These are phyloP conservation scores for Trichothecium roseum DNA, from an alignment of 2,329 filamentous ascomycete species.

Conservation along the genomic window DNA sequence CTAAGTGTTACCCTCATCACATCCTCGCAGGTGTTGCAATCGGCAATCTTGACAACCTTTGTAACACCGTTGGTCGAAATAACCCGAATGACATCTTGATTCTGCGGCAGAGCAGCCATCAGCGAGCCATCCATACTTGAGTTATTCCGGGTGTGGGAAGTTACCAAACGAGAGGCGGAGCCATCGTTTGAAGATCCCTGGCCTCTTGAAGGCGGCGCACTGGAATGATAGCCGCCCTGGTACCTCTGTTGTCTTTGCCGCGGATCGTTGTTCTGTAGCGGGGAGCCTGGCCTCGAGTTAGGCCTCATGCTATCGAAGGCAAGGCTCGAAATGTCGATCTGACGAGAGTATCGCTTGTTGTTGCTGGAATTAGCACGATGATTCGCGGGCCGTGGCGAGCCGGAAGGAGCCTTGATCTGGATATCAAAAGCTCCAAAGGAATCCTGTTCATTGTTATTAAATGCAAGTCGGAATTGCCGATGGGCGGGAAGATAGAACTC, in stretches of 20 bases:
- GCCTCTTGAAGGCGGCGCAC: slow-evolving; percentile 31
- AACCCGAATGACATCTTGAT: slow-evolving; percentile 83
- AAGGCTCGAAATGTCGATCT: slow-evolving; percentile 37
- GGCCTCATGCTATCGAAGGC: slow-evolving; percentile 35
- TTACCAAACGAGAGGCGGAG: slow-evolving; percentile 51
- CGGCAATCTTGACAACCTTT: slow-evolving; percentile 87
- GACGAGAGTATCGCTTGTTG: slow-evolving; percentile 56
- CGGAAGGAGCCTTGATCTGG: slow-evolving; percentile 32
- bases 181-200: slow-evolving; percentile 51
- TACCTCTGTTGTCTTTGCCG: slow-evolving; percentile 41
- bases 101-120: slow-evolving; percentile 74
- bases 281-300: slow-evolving; percentile 63
- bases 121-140: slow-evolving; percentile 79
- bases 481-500: slow-evolving; percentile 20
- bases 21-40: slow-evolving; percentile 84
- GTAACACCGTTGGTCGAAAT: slow-evolving; percentile 87
- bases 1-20: slow-evolving; percentile 82
- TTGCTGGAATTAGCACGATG: slow-evolving; percentile 33
- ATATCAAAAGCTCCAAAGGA: slow-evolving; percentile 73
- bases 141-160: slow-evolving; percentile 65
- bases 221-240: slow-evolving; percentile 35
- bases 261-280: slow-evolving; percentile 19
- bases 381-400: slow-evolving; percentile 36
- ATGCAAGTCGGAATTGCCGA: not conserved
- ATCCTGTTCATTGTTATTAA: slow-evolving; percentile 42